Base-by-base conservation (phyloP, 225 moss, liverwort and hornwort species). In the Physcomitrellopsis africana region DNA sequence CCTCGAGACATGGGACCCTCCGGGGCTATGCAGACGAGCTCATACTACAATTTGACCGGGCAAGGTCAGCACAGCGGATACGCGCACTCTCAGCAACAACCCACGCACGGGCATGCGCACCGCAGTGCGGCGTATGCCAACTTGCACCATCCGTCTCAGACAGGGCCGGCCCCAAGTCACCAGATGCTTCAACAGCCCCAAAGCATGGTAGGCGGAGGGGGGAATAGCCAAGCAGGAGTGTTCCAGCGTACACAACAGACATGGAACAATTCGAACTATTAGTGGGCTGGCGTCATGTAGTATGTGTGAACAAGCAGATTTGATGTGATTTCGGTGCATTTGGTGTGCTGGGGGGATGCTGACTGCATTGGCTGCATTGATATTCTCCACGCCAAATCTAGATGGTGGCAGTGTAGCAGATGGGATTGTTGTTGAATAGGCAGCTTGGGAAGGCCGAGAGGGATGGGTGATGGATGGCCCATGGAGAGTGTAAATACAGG, bases 111-210 rank as follows among this genome's bases (percentile, higher is more conserved):
- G 1, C 96, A 94, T 56, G 46, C 73, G 3, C 93, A 95, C 68
- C 95, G 93, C 2, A 92, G 82, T 51, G 75, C 83, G 1, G 89
- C 81, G 1, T 95, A 99, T 58, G 86, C 78, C 3, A 93, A 85
- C 82, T 56, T 92, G 74, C 95, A 99, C 70, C 97, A 97, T 70
- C 97, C 94, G 19, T 83, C 97, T 15, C 97, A 90, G 72, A 79
- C 92, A 11, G 89, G 87, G 15, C 94, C 95, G 3, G 81, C 84
- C 1, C 89, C 82, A 10, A 76, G 87, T 64, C 97, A 99, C 74
- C 97, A 94, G 81, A 79, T 93, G 82, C 90, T 95, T 42, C 97
- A 99, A 79, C 97, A 95, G 86, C 87, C 93, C 43, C 96, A 92
- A 78, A 85, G 87, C 49, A 80, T 94, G 78, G 92, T 90, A 44